These are phyloP conservation scores for Fusarium newnesense DNA, from an alignment of 2,329 filamentous ascomycete genomes.

Conservation along the genomic window DNA sequence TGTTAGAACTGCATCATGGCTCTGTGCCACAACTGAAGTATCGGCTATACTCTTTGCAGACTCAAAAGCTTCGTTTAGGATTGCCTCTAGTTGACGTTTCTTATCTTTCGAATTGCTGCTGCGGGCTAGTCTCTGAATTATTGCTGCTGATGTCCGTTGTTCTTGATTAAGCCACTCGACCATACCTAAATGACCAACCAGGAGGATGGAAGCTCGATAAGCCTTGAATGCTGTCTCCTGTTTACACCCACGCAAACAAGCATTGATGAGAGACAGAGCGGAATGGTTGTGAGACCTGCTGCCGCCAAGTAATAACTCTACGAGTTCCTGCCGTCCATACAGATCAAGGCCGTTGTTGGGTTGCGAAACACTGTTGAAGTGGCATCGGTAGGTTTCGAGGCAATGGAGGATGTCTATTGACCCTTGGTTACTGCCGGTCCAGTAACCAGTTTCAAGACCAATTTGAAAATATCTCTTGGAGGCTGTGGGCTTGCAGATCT, in stretches of 20 bases:
- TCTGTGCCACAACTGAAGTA: constrained; percentile 32
- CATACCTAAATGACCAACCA: constrained; percentile 48
- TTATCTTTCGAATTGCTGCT: neutral
- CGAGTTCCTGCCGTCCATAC: constrained; percentile 39
- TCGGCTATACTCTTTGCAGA: constrained; percentile 22
- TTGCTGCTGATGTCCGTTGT: constrained; percentile 34
- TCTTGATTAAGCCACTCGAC: constrained; percentile 47
- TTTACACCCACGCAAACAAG: constrained; percentile 12
- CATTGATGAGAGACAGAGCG: constrained; percentile 40
- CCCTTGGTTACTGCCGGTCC: constrained; percentile 12
- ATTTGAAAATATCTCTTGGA: constrained; percentile 41
- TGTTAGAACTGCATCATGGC: constrained; percentile 14
- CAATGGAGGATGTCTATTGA: constrained; percentile 37
- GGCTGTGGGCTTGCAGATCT: constrained; percentile 38
- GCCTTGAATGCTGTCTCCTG: constrained; percentile 16
- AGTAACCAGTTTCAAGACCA: constrained; percentile 31
- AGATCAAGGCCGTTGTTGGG: constrained; percentile 4
- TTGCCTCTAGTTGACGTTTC: neutral
- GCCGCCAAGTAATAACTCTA: constrained; percentile 46
- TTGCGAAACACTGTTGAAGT: constrained; percentile 7
- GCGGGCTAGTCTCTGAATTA: neutral
- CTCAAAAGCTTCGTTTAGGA: constrained; percentile 25
- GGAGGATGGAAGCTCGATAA: constrained; percentile 43
- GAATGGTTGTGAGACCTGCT: constrained; percentile 35
- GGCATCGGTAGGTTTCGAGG: constrained; percentile 29